Base-by-base conservation (phyloP, 768 basidiomycete genomes). In the Cubamyces lactineus region DNA sequence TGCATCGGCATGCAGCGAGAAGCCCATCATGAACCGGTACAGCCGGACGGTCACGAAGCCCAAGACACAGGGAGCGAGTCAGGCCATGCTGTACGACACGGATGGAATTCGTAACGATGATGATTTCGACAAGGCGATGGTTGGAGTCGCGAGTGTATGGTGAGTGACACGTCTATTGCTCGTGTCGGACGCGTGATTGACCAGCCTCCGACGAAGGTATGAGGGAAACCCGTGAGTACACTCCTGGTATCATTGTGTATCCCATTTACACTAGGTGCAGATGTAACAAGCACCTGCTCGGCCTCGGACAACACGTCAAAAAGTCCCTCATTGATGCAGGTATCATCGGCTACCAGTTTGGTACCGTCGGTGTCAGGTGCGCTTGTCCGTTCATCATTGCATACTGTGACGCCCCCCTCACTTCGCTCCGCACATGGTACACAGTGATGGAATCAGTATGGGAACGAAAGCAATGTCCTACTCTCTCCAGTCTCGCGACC, bases 81-180 rank as follows among this genome's bases (percentile, higher is more conserved):
- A 98, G 86, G 97, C 97, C 38, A 98, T 99, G 97, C 79, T 99
- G 51, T 99, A 95, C 76, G 97, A 95, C n/a, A 99, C 97, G 1
- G 97, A 98, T 39, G 96, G 93, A 30, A 84, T 99, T 63, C 78
- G 82, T 24, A 77, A 69, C 16, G 91, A 96, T 66, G 83, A 80
- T 2, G 97, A 99, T 78, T 91, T 99, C 64, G 79, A 92, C 71
- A 98, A 96, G 74, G 87, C 96, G 47, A 98, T 98, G 96, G 92
- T 99, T 58, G 97, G 97, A 52, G 87, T 99, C 26, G 97, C 88
- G 11, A 96, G 94, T 67, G 91, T 99, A 39, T 99, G 97, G 97
- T 95, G 72, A 73, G 88, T 59, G 17, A 46, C 56, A 42, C 43
- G 50, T 78, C 43, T 34, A 3, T 23, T n/a, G 21, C 5, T 15